Base-by-base conservation (phyloP, 2,329 filamentous ascomycete genomes). In the Cladophialophora bantiana region DNA sequence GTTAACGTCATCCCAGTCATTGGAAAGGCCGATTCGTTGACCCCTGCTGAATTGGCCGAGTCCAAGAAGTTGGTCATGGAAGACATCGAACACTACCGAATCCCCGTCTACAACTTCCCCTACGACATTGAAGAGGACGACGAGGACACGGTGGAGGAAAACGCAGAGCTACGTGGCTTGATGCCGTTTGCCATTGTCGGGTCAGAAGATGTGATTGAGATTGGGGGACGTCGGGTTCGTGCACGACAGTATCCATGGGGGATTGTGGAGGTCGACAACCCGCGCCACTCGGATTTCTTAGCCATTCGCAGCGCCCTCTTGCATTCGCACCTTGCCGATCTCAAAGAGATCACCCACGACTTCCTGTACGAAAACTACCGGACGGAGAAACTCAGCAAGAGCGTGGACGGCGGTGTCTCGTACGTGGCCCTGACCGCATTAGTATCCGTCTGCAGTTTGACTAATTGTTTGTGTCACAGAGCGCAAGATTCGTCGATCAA, bases 61-160 rank as follows among this genome's bases (percentile, higher is more conserved):
- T 98, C 94, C 74, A 99, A 99, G 89, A 99, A 98, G 87, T 88
- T 99, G 69, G 94, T 99, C 77, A 99, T 99, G 95, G 95, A 99
- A 85, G 95, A 99, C 79, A 99, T 99, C 75, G 95, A 99, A 83
- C 95, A 99, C 83, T 99, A 99, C 85, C 91, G 95, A 78, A 99
- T 99, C 75, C 95, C 95, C 55, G 94, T 99, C 72, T 99, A 99
- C 88, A 99, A 99, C 88, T 99, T 99, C 86, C 95, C 95, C 58
- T 99, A 99, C 84, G 95, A 99, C 75, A 96, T 99, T 69, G 95
- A 99, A 82, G 95, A 99, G 85, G 95, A 99, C 75, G 95, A 99
- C 73, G 95, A 99, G 83, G 95, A 99, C 77, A 99, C 95, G 0
- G 94, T 99, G 20, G 95, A 99, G 83, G 95, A 99, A 84, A 99